Evolutionary conservation across 805 yeast genomes (phyloP).

Genomic region (Candida awuae): DNA sequence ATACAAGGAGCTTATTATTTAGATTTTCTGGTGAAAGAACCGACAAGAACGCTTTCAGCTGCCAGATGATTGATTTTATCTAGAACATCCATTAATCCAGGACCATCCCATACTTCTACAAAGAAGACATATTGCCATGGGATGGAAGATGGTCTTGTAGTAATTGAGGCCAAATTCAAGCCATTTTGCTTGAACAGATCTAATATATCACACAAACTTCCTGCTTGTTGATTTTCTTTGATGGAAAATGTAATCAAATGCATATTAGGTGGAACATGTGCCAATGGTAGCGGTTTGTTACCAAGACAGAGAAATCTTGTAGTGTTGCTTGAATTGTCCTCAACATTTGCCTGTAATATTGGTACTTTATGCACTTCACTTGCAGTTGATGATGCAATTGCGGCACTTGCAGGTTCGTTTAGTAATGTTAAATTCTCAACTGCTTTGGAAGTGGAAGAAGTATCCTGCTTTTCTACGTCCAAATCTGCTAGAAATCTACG

Average conservation of each 20-base stretch:
- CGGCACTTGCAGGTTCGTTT: slow-evolving; percentile 39
- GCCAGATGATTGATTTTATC: slow-evolving; percentile 37
- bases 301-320: slow-evolving; percentile 77
- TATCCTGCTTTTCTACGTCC: slow-evolving; percentile 48
- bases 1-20: background rate
- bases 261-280: slow-evolving; percentile 21
- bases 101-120: slow-evolving; percentile 49
- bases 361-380: slow-evolving; percentile 52
- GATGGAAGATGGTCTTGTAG: slow-evolving; percentile 65
- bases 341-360: slow-evolving; percentile 48
- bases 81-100: slow-evolving; percentile 29
- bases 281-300: slow-evolving; percentile 16
- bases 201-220: slow-evolving; percentile 63
- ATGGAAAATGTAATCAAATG: slow-evolving; percentile 61
- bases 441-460: slow-evolving; percentile 77
- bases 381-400: slow-evolving; percentile 68
- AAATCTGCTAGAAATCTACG: slow-evolving; percentile 41
- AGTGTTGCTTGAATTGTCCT: slow-evolving; percentile 69
- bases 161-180: slow-evolving; percentile 62
- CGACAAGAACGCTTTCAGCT: slow-evolving; percentile 48
- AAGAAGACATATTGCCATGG: slow-evolving; percentile 83
- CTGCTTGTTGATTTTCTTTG: slow-evolving; percentile 55
- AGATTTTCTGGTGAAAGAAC: slow-evolving; percentile 27
- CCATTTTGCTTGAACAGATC: slow-evolving; percentile 45
- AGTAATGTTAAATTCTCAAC: slow-evolving; percentile 51